phyloP scores from a whole-genome alignment of 2,329 filamentous ascomycete genomes.

The Cladosporium sp. region DNA sequence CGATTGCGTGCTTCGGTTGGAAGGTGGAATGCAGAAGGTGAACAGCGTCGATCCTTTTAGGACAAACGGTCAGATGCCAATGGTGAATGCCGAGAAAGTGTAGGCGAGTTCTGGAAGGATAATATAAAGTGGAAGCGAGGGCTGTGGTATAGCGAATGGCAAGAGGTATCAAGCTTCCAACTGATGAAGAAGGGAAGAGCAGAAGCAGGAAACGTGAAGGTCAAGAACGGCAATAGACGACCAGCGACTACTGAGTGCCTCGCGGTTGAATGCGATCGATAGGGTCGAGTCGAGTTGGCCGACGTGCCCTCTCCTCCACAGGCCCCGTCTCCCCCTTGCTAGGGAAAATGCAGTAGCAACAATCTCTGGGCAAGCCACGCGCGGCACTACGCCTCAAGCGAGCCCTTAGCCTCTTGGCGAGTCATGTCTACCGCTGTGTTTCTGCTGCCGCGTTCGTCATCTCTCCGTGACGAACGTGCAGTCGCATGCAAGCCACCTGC shows the following conservation, averaged over 20 bases:
- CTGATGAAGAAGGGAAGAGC: neutral
- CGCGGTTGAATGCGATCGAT: neutral
- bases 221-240: neutral
- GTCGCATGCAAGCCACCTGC: neutral
- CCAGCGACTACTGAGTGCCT: neutral
- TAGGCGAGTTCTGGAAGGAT: neutral
- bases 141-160: neutral
- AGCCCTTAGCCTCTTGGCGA: neutral
- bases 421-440: neutral
- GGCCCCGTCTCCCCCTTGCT: neutral
- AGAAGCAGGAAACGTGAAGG: neutral
- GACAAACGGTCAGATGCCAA: neutral
- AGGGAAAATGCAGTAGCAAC: neutral
- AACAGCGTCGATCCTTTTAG: neutral
- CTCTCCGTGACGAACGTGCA: neutral
- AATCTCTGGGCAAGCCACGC: constrained; percentile 5
- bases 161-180: neutral
- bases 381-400: neutral
- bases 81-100: constrained; percentile 4
- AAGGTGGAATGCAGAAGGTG: neutral
- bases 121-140: neutral
- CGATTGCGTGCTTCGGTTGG: neutral
- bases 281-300: neutral
- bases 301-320: neutral
- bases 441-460: neutral